Conservation (phyloP, 2,329 filamentous ascomycete species). For the Xylaria sp. region DNA sequence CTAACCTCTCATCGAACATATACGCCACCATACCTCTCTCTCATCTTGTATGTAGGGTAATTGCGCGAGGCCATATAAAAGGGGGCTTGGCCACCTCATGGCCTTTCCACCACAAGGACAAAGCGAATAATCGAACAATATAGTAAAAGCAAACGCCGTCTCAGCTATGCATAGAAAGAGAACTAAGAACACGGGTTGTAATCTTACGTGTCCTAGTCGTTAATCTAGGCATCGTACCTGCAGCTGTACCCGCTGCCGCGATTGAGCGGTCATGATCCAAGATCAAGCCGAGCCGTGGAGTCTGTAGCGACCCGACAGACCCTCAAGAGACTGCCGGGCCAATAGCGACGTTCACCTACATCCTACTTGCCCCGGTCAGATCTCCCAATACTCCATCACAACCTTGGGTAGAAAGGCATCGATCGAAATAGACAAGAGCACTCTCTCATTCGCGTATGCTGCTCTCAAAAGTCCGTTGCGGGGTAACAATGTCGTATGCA, state of each 20-base stretch:
- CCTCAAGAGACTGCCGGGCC: slow-evolving; percentile 22
- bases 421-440: slow-evolving; percentile 21
- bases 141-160: slow-evolving; percentile 43
- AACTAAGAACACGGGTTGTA: slow-evolving; percentile 38
- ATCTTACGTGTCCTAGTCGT: slow-evolving; percentile 25
- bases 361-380: slow-evolving; percentile 21
- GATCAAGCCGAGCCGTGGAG: slow-evolving; percentile 20
- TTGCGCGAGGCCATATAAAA: slow-evolving; percentile 28
- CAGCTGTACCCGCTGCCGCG: slow-evolving; percentile 19
- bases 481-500: slow-evolving; percentile 26
- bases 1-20: slow-evolving; percentile 29
- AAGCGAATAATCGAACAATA: slow-evolving; percentile 36
- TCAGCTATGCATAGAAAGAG: slow-evolving; percentile 48
- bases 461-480: slow-evolving; percentile 19
- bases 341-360: slow-evolving; percentile 24
- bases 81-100: slow-evolving; percentile 31
- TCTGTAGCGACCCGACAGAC: slow-evolving; percentile 20
- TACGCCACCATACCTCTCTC: slow-evolving; percentile 29
- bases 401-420: slow-evolving; percentile 23
- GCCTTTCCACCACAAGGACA: slow-evolving; percentile 32
- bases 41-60: slow-evolving; percentile 28
- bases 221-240: slow-evolving; percentile 23
- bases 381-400: slow-evolving; percentile 23
- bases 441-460: slow-evolving; percentile 11
- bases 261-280: slow-evolving; percentile 24